These are phyloP conservation scores for Rhizophlyctis rosea DNA, from an alignment of 192 early-diverging fungal species.

Conservation along the genomic window DNA sequence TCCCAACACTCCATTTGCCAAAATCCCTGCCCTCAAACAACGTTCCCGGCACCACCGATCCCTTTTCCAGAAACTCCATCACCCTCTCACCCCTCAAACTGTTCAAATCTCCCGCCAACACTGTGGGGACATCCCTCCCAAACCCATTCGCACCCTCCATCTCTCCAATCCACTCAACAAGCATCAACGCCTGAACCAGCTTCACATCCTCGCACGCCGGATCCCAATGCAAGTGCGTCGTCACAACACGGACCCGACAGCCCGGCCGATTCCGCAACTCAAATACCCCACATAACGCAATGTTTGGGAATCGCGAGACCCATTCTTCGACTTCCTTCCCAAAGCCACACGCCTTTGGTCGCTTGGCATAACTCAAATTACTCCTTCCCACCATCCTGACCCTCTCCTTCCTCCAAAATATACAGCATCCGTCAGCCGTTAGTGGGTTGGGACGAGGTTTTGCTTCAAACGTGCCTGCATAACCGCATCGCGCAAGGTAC, in stretches of 20 bases:
- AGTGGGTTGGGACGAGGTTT: neutral
- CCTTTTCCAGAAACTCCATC: constrained; percentile 42
- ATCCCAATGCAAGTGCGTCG: constrained; percentile 54
- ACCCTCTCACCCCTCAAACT: constrained; percentile 40
- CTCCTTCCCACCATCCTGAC: too few species aligned
- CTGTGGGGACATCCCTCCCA: constrained; percentile 34
- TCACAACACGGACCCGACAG: constrained; percentile 39
- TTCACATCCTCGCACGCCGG: constrained; percentile 40
- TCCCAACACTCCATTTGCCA: constrained; percentile 34
- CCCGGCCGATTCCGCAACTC: constrained; percentile 17
- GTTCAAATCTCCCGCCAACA: constrained; percentile 47
- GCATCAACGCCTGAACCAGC: constrained; percentile 41
- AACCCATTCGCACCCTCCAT: constrained; percentile 11
- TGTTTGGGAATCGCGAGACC: constrained; percentile 38
- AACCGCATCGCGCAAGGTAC: constrained; percentile 1
- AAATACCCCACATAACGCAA: constrained; percentile 34
- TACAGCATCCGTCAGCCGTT: too few species aligned
- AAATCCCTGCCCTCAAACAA: constrained; percentile 36
- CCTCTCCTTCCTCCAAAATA: too few species aligned
- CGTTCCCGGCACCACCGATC: too few species aligned
- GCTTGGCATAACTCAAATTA: too few species aligned
- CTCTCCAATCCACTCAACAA: constrained; percentile 43
- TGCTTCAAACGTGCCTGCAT: neutral
- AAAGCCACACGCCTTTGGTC: neutral
- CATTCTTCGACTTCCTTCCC: constrained; percentile 27